Conservation (phyloP, 139 green algal genomes). For the Trebouxia sp. region DNA sequence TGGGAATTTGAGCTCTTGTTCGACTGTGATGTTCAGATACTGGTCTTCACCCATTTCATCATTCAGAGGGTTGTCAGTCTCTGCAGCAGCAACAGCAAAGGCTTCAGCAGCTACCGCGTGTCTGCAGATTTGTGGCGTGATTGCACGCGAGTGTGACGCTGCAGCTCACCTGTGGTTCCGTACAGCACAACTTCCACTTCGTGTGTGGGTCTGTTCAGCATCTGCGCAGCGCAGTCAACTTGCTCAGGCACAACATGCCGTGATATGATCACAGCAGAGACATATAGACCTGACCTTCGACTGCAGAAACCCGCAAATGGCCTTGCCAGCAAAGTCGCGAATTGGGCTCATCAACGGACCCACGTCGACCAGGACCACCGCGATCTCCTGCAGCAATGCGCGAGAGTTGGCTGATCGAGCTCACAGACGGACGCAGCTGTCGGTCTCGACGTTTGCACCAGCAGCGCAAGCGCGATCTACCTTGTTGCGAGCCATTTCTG, state of each 20-base stretch:
- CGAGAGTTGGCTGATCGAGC: too few species aligned
- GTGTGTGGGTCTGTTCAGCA: conserved; percentile 37
- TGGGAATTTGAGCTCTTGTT: conserved; percentile 23
- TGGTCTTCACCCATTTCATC: conserved; percentile 29
- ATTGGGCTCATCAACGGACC: conserved; percentile 39
- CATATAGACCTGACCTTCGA: conserved; percentile 5
- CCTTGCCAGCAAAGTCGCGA: conserved; percentile 25
- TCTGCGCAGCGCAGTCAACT: conserved; percentile 21
- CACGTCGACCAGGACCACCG: conserved; percentile 44
- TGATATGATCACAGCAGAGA: background rate
- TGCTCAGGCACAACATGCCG: too few species aligned
- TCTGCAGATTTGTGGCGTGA: background rate
- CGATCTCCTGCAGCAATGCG: conserved; percentile 35
- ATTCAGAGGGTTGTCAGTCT: conserved; percentile 26
- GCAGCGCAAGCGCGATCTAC: background rate
- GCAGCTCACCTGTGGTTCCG: conserved; percentile 34
- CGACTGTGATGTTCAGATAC: conserved; percentile 32
- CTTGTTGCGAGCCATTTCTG: conserved; percentile 18
- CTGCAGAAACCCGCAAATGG: conserved; percentile 29
- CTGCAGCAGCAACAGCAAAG: background rate
- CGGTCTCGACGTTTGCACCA: too few species aligned
- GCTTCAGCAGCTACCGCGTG: background rate
- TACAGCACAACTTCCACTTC: conserved; percentile 38
- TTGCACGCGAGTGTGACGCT: too few species aligned
- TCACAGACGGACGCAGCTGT: too few species aligned